phyloP scores from a whole-genome alignment of 164 flowering plant species.

The Tetrastigma voinierianum region DNA sequence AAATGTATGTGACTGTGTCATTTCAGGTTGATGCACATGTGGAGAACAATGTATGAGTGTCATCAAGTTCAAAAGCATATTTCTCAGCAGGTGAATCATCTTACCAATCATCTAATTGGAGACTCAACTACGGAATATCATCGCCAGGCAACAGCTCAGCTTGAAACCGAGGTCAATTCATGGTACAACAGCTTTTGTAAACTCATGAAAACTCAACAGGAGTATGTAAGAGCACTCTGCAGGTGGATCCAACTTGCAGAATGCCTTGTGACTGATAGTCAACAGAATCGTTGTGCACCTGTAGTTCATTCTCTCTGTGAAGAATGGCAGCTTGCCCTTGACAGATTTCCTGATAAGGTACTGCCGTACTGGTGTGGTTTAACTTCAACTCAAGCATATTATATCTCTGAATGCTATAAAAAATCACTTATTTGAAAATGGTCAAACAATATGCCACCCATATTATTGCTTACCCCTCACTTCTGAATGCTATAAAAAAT shows the following conservation, averaged over 20 bases:
- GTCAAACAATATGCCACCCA: neutral
- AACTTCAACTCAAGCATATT: too few species aligned
- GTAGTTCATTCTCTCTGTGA: conserved; percentile 42
- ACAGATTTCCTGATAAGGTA: conserved; percentile 71
- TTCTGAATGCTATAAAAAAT: too few species aligned
- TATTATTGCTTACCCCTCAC: neutral
- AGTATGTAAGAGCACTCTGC: conserved; percentile 52
- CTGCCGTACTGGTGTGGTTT: neutral
- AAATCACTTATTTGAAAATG: neutral
- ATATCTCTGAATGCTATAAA: too few species aligned
- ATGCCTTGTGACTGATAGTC: conserved; percentile 36
- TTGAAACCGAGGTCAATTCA: conserved; percentile 55
- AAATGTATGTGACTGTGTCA: neutral
- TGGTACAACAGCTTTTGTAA: conserved; percentile 70
- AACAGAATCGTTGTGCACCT: conserved; percentile 28
- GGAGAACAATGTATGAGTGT: conserved; percentile 78
- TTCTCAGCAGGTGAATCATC: conserved; percentile 59
- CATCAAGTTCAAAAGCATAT: conserved; percentile 73
- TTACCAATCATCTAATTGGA: conserved; percentile 33
- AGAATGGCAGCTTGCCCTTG: conserved; percentile 65
- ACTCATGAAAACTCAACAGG: conserved; percentile 56
- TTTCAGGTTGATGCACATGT: conserved; percentile 68
- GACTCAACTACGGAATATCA: conserved; percentile 66
- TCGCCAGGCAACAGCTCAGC: conserved; percentile 67
- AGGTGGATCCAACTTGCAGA: conserved; percentile 60